Conservation (phyloP, 805 yeast species). For the Candida yuanshanica region DNA sequence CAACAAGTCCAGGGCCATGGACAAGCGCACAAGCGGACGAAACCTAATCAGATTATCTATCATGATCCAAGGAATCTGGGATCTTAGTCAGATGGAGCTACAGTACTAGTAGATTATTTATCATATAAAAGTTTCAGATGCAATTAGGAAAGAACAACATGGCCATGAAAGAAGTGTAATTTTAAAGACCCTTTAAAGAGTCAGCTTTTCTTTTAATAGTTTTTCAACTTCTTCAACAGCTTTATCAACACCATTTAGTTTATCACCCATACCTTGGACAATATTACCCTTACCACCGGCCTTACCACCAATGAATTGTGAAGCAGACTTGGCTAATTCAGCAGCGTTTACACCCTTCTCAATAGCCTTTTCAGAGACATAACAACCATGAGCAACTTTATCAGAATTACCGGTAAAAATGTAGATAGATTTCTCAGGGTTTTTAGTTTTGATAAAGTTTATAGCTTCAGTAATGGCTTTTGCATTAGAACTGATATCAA, state of each 20-base stretch:
- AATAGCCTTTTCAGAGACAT: conserved; percentile 66
- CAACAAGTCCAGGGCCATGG: background rate
- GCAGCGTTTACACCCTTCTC: conserved; percentile 68
- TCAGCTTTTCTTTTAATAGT: conserved; percentile 54
- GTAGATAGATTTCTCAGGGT: conserved; percentile 70
- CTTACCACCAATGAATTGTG: conserved; percentile 83
- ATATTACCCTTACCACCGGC: conserved; percentile 98
- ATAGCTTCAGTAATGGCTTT: conserved; percentile 94
- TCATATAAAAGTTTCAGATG: background rate
- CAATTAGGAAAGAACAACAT: background rate
- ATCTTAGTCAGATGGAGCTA: background rate
- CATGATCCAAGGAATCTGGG: background rate
- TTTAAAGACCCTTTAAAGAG: conserved; percentile 10
- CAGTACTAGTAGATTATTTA: background rate
- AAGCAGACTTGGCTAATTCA: conserved; percentile 66
- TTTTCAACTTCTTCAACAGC: conserved; percentile 71
- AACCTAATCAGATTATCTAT: background rate
- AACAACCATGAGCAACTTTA: conserved; percentile 95
- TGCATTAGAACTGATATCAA: conserved; percentile 74
- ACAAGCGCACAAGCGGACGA: background rate
- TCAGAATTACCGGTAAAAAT: conserved; percentile 67
- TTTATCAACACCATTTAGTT: conserved; percentile 56
- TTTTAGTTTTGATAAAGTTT: conserved; percentile 71
- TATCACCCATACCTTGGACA: conserved; percentile 95
- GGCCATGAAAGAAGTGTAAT: background rate